Evolutionary conservation across 345 rosid species (phyloP).

Genomic region (Barbarea vulgaris): DNA sequence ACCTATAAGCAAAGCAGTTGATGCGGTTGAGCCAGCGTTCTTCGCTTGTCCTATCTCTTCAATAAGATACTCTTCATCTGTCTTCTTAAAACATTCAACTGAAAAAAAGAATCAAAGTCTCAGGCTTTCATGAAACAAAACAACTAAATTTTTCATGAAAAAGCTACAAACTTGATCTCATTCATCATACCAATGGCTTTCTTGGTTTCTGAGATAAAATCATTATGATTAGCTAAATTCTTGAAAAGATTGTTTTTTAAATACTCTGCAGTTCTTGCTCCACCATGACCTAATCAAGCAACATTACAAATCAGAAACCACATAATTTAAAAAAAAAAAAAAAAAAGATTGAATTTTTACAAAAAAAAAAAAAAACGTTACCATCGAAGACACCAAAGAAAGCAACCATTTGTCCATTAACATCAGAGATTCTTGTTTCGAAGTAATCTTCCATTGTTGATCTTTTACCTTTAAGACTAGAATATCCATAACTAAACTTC

Average conservation of each 20-base stretch:
- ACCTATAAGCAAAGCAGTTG: conserved; percentile 89
- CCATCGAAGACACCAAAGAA: conserved; percentile 99
- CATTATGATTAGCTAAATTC: conserved; percentile 78
- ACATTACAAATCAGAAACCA: conserved; percentile 1
- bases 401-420: conserved; percentile 95
- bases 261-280: conserved; percentile 93
- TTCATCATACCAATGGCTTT: conserved; percentile 76
- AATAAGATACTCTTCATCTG: conserved; percentile 85
- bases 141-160: background rate
- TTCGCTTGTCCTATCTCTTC: conserved; percentile 80
- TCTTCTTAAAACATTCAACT: conserved; percentile 81
- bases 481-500: conserved; percentile 95
- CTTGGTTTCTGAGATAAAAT: conserved; percentile 83
- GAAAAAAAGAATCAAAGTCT: conserved; percentile 25
- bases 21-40: conserved; percentile 97
- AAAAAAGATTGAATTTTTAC: background rate
- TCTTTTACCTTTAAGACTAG: conserved; percentile 90
- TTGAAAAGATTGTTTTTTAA: conserved; percentile 88
- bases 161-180: background rate
- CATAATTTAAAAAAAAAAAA: background rate
- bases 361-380: too few species aligned
- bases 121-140: too few species aligned
- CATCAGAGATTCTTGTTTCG: conserved; percentile 92
- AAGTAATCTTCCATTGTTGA: conserved; percentile 97
- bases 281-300: conserved; percentile 79